Evolutionary conservation across 257 asterid species (phyloP), one percentile per base, ranked within the genome.

Genomic region (Anisodus acutangulus): DNA sequence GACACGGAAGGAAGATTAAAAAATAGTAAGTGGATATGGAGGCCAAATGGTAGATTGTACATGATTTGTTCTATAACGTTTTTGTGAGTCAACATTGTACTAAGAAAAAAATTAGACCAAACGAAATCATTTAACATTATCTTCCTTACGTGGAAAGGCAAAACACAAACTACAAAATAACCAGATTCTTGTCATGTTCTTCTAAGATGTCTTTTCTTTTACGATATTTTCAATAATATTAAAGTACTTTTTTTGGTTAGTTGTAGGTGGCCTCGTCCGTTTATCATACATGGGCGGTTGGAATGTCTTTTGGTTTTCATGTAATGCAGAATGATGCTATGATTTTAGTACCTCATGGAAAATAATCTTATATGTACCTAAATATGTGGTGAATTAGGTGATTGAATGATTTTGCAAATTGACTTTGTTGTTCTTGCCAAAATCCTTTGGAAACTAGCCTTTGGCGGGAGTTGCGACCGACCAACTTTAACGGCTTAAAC

Each of bases 61-160:
- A 22, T 51, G 81, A 7, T 26, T 26, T 76, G 12, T 12, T 64
- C 2, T 79, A 5, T 31, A 15, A 17, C 13, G 2, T 69, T 47
- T 80, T 80, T 68, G 83, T 85, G 80, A 62, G 80, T 85, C 87
- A 85, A 85, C 70, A 49, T 49, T 70, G 70, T 82, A 85, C 62
- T 64, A 59, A 15, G 13, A 35, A 2, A 41, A 41, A 5, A 41
- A 41, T 41, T 41, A 41, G 5, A 4, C 4, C 10, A 51, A 51
- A 51, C 3, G 9, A 51, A 8, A 59, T 17, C 66, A 59, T 17
- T 17, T 59, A 3, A 59, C 66, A 51, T 76, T 76, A 76, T 76
- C 81, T 76, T 26, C 3, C 12, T 26, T 51, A 86, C 8, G 86
- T 68, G 88, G 84, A 83, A 79, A 79, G 88, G 37, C 12, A 79